A percentile compares a stretch with the other conserved stretches of the same genome.
phyloP scores from a whole-genome alignment of 108 stramenopile genomes.

The Nitzschia palea region DNA sequence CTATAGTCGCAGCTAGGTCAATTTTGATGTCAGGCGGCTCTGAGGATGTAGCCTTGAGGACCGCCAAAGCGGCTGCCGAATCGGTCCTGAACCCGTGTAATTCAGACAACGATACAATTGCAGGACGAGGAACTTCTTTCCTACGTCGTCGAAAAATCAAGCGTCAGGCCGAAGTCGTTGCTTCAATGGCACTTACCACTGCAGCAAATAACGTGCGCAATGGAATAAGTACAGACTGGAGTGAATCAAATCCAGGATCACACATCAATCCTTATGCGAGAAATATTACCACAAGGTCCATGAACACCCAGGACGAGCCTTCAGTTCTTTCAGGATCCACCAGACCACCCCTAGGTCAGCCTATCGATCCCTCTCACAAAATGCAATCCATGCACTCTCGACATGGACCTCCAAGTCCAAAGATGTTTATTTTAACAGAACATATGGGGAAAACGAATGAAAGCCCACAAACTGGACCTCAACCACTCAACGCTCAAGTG shows the following conservation, averaged over 20 bases:
- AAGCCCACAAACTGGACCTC: neutral
- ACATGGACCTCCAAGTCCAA: neutral
- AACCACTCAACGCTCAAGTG: neutral
- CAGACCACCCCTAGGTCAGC: slow-evolving; percentile 6
- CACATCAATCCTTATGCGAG: slow-evolving; percentile 9
- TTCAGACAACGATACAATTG: slow-evolving; percentile 22
- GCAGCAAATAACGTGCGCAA: slow-evolving; percentile 16
- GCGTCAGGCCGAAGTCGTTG: slow-evolving; percentile 51
- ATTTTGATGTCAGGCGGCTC: slow-evolving; percentile 50
- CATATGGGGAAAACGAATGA: neutral
- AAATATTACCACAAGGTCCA: slow-evolving; percentile 19
- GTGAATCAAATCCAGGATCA: slow-evolving; percentile 8
- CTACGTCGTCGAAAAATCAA: slow-evolving; percentile 37
- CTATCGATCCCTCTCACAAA: neutral
- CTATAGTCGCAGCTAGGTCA: slow-evolving; percentile 49
- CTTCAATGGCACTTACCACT: slow-evolving; percentile 48
- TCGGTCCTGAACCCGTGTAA: slow-evolving; percentile 33
- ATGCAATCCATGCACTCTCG: neutral
- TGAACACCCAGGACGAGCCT: slow-evolving; percentile 26
- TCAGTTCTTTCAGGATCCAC: slow-evolving; percentile 27
- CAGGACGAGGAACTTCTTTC: slow-evolving; percentile 10
- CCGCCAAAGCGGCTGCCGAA: slow-evolving; percentile 61
- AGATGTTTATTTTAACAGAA: neutral
- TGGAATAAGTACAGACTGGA: neutral
- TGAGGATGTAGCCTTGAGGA: slow-evolving; percentile 46